Evolutionary conservation across 352 stramenopile genomes (phyloP).

Genomic region (Pythium folliculosum): DNA sequence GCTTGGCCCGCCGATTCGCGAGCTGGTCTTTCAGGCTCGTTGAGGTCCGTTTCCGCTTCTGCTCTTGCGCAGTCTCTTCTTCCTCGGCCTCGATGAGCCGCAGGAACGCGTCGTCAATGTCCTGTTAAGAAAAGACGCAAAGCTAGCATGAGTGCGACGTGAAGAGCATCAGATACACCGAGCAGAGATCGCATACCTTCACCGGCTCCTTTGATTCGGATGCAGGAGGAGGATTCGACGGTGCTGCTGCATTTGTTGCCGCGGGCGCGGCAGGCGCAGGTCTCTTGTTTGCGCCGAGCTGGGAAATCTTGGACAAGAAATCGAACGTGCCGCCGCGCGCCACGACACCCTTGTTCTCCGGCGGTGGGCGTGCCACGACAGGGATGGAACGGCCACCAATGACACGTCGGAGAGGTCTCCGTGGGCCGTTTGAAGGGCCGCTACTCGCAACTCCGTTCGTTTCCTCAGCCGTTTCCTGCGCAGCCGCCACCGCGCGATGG

Average conservation of each 20-base stretch:
- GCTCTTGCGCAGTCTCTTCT: slow-evolving; percentile 55
- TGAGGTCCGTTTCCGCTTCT: slow-evolving; percentile 45
- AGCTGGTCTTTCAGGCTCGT: slow-evolving; percentile 54
- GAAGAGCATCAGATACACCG: no score
- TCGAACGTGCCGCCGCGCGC: slow-evolving; percentile 82
- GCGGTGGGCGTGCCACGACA: slow-evolving; percentile 16
- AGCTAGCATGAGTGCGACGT: background rate
- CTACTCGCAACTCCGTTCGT: background rate
- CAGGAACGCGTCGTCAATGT: slow-evolving; percentile 79
- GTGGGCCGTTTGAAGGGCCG: slow-evolving; percentile 31
- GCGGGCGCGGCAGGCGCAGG: slow-evolving; percentile 15
- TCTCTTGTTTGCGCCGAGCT: slow-evolving; percentile 35
- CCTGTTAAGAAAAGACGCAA: slow-evolving; percentile 19
- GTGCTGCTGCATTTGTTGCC: slow-evolving; percentile 2
- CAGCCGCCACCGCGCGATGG: slow-evolving; percentile 10
- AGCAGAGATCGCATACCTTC: slow-evolving; percentile 17
- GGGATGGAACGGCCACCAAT: slow-evolving; percentile 33
- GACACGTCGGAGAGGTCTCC: slow-evolving; percentile 24
- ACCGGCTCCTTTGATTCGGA: slow-evolving; percentile 27
- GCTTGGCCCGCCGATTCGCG: slow-evolving; percentile 46
- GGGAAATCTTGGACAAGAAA: slow-evolving; percentile 82
- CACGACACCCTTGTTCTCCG: slow-evolving; percentile 65
- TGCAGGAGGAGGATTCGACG: slow-evolving; percentile 16
- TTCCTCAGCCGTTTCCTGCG: background rate
- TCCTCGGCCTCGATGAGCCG: slow-evolving; percentile 79